Conservation (phyloP, 2,329 filamentous ascomycete species). For the Torrubiella hemipterigena region DNA sequence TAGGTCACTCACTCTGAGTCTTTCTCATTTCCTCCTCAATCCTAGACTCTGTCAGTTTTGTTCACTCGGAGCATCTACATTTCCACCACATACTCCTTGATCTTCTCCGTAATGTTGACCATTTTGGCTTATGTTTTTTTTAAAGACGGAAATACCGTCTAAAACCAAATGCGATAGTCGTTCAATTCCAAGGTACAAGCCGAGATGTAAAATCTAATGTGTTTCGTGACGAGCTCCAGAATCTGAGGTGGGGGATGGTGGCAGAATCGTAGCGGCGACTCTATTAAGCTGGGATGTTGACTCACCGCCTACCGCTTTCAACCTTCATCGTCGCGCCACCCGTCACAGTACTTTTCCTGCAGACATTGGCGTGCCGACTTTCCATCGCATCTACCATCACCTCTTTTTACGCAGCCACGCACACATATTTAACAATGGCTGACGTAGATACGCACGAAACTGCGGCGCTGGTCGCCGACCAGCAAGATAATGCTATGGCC, state of each 20-base stretch:
- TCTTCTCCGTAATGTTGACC: conserved; percentile 99
- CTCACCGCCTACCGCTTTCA: conserved; percentile 9
- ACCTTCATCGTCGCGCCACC: no score
- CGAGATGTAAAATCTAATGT: neutral
- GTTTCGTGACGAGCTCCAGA: neutral
- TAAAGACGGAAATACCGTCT: conserved; percentile 19
- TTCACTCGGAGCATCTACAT: conserved; percentile 1
- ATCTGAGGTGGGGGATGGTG: conserved; percentile 14
- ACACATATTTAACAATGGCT: conserved; percentile 14
- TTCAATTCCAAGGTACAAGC: no score
- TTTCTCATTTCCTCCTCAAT: conserved; percentile 99
- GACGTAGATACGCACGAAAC: conserved; percentile 16
- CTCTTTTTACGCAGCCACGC: no score
- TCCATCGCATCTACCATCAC: no score
- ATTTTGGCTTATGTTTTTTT: conserved; percentile 43
- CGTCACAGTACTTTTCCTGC: no score
- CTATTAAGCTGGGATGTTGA: neutral
- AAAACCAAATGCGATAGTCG: conserved; percentile 5
- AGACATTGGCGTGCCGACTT: no score
- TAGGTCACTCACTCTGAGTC: conserved; percentile 71
- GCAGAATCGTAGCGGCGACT: conserved; percentile 12
- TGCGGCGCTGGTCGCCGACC: conserved; percentile 12
- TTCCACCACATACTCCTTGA: conserved; percentile 70
- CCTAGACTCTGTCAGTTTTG: conserved; percentile 36
- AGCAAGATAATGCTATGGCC: conserved; percentile 18